These are phyloP conservation scores for Talaromyces sp. DNA, from an alignment of 2,329 filamentous ascomycete genomes.

Conservation along the genomic window DNA sequence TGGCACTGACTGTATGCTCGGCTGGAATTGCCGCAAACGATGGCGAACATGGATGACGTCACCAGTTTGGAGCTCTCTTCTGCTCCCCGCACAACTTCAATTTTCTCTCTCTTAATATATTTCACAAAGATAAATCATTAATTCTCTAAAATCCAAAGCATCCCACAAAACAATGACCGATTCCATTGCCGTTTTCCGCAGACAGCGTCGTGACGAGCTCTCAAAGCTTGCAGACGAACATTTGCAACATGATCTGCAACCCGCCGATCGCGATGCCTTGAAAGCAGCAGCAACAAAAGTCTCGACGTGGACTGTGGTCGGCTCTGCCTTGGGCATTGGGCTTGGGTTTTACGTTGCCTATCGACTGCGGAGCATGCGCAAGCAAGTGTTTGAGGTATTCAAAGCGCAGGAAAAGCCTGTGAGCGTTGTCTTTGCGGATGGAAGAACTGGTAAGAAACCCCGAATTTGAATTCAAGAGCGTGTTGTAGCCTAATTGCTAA, in stretches of 20 bases:
- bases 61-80: not conserved
- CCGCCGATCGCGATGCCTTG: constrained; percentile 55
- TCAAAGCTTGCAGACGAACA: constrained; percentile 53
- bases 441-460: constrained; percentile 47
- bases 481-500: not conserved
- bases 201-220: constrained; percentile 46
- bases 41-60: not conserved
- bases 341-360: constrained; percentile 55
- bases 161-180: constrained; percentile 24
- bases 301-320: constrained; percentile 51
- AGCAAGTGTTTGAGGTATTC: constrained; percentile 58
- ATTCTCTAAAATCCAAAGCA: not conserved
- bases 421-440: constrained; percentile 57
- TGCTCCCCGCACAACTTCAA: not conserved
- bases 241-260: constrained; percentile 52
- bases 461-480: not conserved
- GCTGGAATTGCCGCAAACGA: not conserved
- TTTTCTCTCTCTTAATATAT: not conserved
- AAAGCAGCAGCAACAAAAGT: constrained; percentile 52
- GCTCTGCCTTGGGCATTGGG: constrained; percentile 55
- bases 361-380: constrained; percentile 51
- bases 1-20: not conserved
- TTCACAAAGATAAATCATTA: not conserved
- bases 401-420: constrained; percentile 57
- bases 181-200: constrained; percentile 45